phyloP scores from a whole-genome alignment of 192 early-diverging fungal species.

The Coemansia aciculifera region DNA sequence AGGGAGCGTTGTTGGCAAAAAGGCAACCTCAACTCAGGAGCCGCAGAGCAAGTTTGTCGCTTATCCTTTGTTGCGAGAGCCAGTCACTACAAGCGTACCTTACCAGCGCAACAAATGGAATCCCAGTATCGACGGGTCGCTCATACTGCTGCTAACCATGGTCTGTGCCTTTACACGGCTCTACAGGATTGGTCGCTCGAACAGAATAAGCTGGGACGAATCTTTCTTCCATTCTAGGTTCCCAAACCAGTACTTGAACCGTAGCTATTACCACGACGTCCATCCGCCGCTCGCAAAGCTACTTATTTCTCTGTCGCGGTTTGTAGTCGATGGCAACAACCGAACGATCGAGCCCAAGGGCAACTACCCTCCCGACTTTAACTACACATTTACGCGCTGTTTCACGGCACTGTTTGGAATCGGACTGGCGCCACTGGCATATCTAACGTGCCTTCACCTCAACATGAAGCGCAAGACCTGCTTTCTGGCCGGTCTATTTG shows the following conservation, averaged over 20 bases:
- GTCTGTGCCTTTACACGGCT: conserved; percentile 31
- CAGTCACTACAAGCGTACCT: background rate
- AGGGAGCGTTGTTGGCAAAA: background rate
- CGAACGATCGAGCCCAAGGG: conserved; percentile 65
- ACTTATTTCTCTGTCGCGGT: conserved; percentile 62
- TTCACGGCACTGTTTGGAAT: conserved; percentile 66
- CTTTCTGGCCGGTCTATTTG: conserved; percentile 58
- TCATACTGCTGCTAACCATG: conserved; percentile 36
- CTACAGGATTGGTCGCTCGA: conserved; percentile 36
- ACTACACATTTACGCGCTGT: conserved; percentile 67
- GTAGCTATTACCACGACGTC: conserved; percentile 93
- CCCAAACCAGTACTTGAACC: conserved; percentile 85
- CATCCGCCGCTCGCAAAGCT: conserved; percentile 90
- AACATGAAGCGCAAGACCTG: conserved; percentile 53
- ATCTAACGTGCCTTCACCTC: conserved; percentile 63
- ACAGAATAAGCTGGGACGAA: conserved; percentile 68
- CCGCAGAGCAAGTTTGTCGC: conserved; percentile 18
- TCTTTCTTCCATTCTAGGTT: conserved; percentile 63
- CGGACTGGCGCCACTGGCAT: conserved; percentile 64
- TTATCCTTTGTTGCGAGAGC: conserved; percentile 8
- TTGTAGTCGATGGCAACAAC: conserved; percentile 59
- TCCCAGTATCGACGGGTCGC: conserved; percentile 40
- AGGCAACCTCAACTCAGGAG: conserved; percentile 3
- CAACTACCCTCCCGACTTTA: conserved; percentile 61
- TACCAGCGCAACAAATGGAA: conserved; percentile 54